phyloP scores from a whole-genome alignment of 768 basidiomycete genomes.

The Saitozyma sp. region DNA sequence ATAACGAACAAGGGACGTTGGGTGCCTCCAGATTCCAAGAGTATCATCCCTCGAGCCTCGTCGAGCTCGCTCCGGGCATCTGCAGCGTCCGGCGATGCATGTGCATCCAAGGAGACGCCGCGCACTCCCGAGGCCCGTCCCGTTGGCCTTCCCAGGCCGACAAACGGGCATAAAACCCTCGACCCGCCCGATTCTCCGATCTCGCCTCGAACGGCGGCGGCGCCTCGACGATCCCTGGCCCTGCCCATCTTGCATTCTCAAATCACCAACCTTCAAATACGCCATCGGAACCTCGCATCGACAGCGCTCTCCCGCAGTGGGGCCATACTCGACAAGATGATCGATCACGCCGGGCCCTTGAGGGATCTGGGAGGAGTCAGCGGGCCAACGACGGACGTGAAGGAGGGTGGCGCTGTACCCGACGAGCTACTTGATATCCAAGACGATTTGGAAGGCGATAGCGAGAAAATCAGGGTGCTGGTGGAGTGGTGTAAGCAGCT shows the following conservation, averaged over 20 bases:
- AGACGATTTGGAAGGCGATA: slow-evolving; percentile 33
- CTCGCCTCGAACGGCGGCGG: too few species aligned
- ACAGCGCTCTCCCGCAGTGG: slow-evolving; percentile 21
- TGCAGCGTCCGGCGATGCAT: background rate
- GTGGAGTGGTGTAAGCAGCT: slow-evolving; percentile 28
- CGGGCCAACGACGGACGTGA: slow-evolving; percentile 16
- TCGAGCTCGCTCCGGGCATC: background rate
- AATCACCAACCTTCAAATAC: slow-evolving; percentile 15
- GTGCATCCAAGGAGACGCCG: too few species aligned
- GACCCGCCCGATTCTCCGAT: too few species aligned
- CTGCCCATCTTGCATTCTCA: background rate
- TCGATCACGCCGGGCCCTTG: slow-evolving; percentile 36
- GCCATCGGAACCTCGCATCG: slow-evolving; percentile 20
- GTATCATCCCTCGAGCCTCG: too few species aligned
- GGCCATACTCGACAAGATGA: slow-evolving; percentile 35
- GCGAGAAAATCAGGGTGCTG: slow-evolving; percentile 11
- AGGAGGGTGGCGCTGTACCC: slow-evolving; percentile 25
- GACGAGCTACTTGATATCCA: slow-evolving; percentile 41
- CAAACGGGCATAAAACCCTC: too few species aligned
- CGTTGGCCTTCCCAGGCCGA: too few species aligned
- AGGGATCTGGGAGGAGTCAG: slow-evolving; percentile 29
- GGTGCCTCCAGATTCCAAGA: too few species aligned
- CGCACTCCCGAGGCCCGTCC: too few species aligned
- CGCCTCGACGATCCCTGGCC: background rate
- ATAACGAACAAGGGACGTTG: too few species aligned